Conservation (phyloP, 108 stramenopile species). For the Skeletonema grethae region DNA sequence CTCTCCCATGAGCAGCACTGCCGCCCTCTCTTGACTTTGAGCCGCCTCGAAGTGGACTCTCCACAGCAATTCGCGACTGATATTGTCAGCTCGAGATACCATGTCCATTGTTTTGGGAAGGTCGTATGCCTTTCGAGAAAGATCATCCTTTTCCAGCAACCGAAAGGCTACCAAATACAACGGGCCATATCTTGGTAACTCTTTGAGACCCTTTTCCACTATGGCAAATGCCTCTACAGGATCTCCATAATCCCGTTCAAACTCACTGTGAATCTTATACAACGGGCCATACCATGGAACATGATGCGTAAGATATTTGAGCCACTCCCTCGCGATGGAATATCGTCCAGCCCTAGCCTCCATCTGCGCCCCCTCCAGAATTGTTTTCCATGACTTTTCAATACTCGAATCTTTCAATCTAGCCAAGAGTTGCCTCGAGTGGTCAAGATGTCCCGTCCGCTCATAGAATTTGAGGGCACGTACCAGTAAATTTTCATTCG, state of each 20-base stretch:
- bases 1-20: constrained; percentile 47
- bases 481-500: constrained; percentile 83
- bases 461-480: constrained; percentile 94
- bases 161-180: constrained; percentile 97
- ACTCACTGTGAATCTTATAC: constrained; percentile 92
- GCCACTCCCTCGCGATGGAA: constrained; percentile 69
- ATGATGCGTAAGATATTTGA: constrained; percentile 91
- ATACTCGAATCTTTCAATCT: constrained; percentile 88
- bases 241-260: constrained; percentile 85
- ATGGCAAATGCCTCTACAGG: constrained; percentile 83
- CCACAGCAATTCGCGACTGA: constrained; percentile 95
- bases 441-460: constrained; percentile 68
- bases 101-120: constrained; percentile 75
- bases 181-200: constrained; percentile 95
- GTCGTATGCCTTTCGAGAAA: constrained; percentile 46
- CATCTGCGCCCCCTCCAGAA: constrained; percentile 95
- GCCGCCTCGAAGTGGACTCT: constrained; percentile 96
- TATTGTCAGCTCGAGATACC: constrained; percentile 81
- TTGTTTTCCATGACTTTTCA: constrained; percentile 93
- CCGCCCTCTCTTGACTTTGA: constrained; percentile 91
- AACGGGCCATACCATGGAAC: constrained; percentile 98
- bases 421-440: constrained; percentile 83
- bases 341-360: constrained; percentile 94
- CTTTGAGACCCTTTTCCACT: constrained; percentile 89
- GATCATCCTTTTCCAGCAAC: constrained; percentile 80